These are phyloP conservation scores for Neurospora africana DNA, from an alignment of 495 filamentous ascomycete species.

Conservation along the genomic window DNA sequence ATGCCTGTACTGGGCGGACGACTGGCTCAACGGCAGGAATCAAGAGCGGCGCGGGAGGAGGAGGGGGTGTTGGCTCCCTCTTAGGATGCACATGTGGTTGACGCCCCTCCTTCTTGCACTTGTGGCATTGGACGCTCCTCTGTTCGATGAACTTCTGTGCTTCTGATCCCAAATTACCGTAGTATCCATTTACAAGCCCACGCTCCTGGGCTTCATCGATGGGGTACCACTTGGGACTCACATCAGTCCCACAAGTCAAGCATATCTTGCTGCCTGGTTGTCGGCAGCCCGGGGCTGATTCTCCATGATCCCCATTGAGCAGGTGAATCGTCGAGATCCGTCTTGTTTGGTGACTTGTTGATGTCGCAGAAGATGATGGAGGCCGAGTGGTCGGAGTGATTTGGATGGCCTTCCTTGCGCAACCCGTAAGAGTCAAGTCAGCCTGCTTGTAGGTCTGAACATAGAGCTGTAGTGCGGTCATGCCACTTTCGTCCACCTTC, in stretches of 20 bases:
- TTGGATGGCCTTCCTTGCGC: conserved; percentile 70
- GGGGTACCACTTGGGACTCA: conserved; percentile 53
- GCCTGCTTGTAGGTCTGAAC: conserved; percentile 87
- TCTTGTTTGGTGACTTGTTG: conserved; percentile 21
- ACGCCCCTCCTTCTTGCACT: conserved; percentile 38
- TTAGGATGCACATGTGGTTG: conserved; percentile 25
- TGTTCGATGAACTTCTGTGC: conserved; percentile 39
- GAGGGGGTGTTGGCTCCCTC: conserved; percentile 22
- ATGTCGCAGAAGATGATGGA: conserved; percentile 28
- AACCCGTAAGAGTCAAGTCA: conserved; percentile 79
- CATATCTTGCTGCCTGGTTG: conserved; percentile 36
- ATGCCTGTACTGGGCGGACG: conserved; percentile 20
- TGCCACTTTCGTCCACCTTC: conserved; percentile 45
- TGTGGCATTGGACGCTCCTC: conserved; percentile 44
- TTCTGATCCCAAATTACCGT: conserved; percentile 27
- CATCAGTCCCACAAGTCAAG: conserved; percentile 47
- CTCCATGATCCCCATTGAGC: conserved; percentile 14
- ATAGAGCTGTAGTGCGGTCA: conserved; percentile 76
- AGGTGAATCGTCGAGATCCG: conserved; percentile 28
- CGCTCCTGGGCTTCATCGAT: conserved; percentile 30
- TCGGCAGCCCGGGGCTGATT: conserved; percentile 5
- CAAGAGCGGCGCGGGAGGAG: conserved; percentile 14
- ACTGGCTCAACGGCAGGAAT: background rate
- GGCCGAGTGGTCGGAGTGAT: conserved; percentile 15
- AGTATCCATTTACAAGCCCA: conserved; percentile 32